Evolutionary conservation across 306 rosid species (phyloP).

Genomic region (Rubus parviflorus): DNA sequence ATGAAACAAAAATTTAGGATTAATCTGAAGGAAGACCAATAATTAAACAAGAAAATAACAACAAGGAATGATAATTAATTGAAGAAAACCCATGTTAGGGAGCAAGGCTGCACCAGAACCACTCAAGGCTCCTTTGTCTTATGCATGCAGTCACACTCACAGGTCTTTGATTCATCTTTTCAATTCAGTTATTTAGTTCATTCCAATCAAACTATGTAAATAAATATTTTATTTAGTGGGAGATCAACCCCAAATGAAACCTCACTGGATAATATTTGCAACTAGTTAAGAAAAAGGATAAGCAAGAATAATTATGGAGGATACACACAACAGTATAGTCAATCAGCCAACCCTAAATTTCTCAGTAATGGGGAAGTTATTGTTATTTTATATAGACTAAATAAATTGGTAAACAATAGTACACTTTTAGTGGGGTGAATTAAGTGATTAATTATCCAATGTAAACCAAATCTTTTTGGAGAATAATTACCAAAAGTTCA

Average conservation of each 20-base stretch:
- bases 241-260: constrained; percentile 28
- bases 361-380: neutral
- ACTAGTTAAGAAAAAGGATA: constrained; percentile 23
- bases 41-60: constrained; percentile 15
- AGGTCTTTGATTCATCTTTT: constrained; percentile 22
- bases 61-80: constrained; percentile 33
- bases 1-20: constrained; percentile 25
- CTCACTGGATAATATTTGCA: constrained; percentile 35
- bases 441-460: neutral
- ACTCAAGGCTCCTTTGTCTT: constrained; percentile 47
- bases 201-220: constrained; percentile 7
- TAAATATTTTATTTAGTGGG: constrained; percentile 21
- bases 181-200: neutral
- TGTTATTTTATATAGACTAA: too few relatives aligned
- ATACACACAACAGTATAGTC: constrained; percentile 20
- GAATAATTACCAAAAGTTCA: neutral
- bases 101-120: constrained; percentile 43
- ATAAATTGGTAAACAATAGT: neutral
- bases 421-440: neutral
- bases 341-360: constrained; percentile 24
- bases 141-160: constrained; percentile 36
- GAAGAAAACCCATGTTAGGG: constrained; percentile 56
- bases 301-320: constrained; percentile 8
- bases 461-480: neutral
- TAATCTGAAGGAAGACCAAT: constrained; percentile 11